Base-by-base conservation (phyloP, 164 flowering plant genomes). In the Echeveria elegans region DNA sequence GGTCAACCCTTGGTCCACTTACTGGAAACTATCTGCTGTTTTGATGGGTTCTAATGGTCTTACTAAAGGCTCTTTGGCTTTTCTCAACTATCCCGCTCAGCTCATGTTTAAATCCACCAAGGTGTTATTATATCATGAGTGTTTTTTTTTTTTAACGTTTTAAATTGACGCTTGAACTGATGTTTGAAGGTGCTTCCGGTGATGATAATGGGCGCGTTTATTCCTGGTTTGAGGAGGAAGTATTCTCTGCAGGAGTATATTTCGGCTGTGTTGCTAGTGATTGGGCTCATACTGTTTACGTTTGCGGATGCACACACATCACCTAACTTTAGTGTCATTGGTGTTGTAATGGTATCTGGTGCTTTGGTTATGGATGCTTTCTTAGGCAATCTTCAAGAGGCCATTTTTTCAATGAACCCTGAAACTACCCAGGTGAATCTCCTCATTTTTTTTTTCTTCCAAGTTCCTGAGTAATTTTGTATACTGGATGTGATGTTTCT, bases 81-180 rank as follows among this genome's bases (percentile, higher is more conserved):
- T 78, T 61, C 94, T 92, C 21, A 92, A 89, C 67, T 92, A 92
- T 65, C 97, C 97, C 12, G 97, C 97, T 4, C 97, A 91, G 70
- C 80, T 91, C 68, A 91, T 91, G 97, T 91, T 91, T 77, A 91
- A 91, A 73, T 91, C 97, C 75, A 91, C 97, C 1, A 91, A 91
- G 92, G 97, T 91, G 75, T 2, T 48, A 19, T n/a, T 0, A 16
- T 16, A 12, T 12, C 45, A 10, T n/a, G n/a, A n/a, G n/a, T n/a
- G n/a, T n/a, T n/a, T n/a, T n/a, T n/a, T n/a, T n/a, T n/a, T n/a
- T n/a, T n/a, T n/a, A n/a, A n/a, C n/a, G n/a, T n/a, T n/a, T n/a
- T n/a, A n/a, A 16, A 4, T 45, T 18, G 16, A 21, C 21, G 56
- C 0, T 21, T 50, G n/a, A 0, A 19, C 5, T 4, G n/a, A 66